Evolutionary conservation across 2,329 filamentous ascomycete genomes (phyloP).

Genomic region (Alternaria arborescens): DNA sequence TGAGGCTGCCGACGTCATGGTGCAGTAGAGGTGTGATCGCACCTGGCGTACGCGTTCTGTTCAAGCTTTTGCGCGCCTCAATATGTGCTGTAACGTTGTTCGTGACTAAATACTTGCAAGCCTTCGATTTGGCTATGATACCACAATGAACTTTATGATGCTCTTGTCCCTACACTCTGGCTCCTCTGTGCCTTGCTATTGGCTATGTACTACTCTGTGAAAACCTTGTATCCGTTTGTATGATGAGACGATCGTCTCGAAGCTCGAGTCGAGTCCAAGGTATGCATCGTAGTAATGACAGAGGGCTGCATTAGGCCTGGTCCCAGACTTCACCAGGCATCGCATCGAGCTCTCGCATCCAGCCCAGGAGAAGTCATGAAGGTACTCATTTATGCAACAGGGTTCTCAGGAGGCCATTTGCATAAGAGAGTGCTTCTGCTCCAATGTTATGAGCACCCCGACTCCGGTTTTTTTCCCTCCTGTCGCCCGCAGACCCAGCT

Average conservation of each 20-base stretch:
- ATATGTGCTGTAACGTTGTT: not conserved
- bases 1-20: constrained; percentile 49
- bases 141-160: constrained; percentile 1
- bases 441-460: not conserved
- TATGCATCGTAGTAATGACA: not conserved
- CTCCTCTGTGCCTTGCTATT: not conserved
- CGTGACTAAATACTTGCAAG: not conserved
- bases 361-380: constrained; percentile 1
- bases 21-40: constrained; percentile 25
- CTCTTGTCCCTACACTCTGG: not conserved
- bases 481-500: not conserved
- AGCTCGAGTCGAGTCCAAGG: not conserved
- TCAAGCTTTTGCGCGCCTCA: not conserved
- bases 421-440: constrained; percentile 11
- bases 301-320: not conserved
- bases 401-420: constrained; percentile 9
- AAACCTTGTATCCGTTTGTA: not conserved
- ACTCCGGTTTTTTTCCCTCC: not conserved
- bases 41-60: not conserved
- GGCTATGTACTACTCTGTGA: not conserved
- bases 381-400: constrained; percentile 19
- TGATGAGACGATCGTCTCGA: not conserved
- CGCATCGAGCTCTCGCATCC: not conserved
- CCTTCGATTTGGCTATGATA: not conserved
- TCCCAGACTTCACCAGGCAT: not conserved